Evolutionary conservation across 495 filamentous ascomycete genomes (phyloP), one percentile per base, ranked within the genome.

Genomic region (Hypoxylon crocopeplum): DNA sequence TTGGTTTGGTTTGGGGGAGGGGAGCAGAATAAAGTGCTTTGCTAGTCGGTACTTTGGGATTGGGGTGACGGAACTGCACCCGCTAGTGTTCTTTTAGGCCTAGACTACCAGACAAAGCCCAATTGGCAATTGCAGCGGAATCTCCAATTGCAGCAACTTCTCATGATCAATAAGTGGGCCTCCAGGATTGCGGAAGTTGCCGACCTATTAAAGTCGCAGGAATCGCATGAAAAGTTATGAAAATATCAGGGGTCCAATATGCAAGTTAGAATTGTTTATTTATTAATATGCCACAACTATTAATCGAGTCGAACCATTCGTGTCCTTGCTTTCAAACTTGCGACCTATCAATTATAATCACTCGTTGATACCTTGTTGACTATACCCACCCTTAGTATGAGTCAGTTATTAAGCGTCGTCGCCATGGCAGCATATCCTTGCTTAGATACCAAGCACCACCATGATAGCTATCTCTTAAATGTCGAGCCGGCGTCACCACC

Each of bases 241-340:
- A 39, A 29, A 48, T 56, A 50, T 60, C 37, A 62, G 52, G 25
- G 51, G 25, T 48, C 47, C 34, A 51, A 46, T 54, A 33, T 45
- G n/a, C 24, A 55, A 19, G 19, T 37, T 48, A 42, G 17, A 56
- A 41, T 49, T 61, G 36, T 49, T 61, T 61, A 33, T 56, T 62
- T 56, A 62, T 51, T 47, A 59, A 59, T 19, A 50, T 39, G 42
- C 12, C 6, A 49, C 32, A 38, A 32, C 10, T 50, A 62, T 46
- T 49, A 42, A 56, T 56, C 40, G 20, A 51, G 6, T 47, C 51
- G 46, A 47, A 41, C 12, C 25, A 48, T 49, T 62, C 41, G 40
- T 34, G 2, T 45, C 29, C 46, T 41, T 15, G 29, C 24, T 1
- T 47, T 34, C 30, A 34, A 24, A n/a, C 25, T 52, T 32, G n/a